Evolutionary conservation across 306 rosid species (phyloP).

Genomic region (Rubus idaeus): DNA sequence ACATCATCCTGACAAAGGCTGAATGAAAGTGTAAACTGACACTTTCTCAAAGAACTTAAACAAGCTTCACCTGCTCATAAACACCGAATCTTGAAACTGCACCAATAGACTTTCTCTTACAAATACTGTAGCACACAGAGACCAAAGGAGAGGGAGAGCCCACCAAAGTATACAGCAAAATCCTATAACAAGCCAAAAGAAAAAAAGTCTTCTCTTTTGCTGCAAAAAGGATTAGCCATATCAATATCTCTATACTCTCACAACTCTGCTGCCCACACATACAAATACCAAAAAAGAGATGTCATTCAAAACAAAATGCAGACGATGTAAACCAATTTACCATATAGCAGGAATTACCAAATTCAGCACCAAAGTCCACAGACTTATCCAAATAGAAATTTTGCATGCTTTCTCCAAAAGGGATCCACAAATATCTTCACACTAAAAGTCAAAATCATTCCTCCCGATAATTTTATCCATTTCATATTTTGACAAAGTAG

Average conservation of each 20-base stretch:
- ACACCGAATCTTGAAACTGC: neutral
- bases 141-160: too few species aligned
- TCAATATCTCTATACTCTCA: too few species aligned
- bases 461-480: neutral
- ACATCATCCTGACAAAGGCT: neutral
- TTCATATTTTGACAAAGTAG: neutral
- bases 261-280: too few species aligned
- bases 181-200: neutral
- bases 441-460: neutral
- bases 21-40: neutral
- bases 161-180: too few species aligned
- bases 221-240: too few species aligned
- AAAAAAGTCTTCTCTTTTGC: too few species aligned
- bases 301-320: neutral
- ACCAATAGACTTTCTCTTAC: neutral
- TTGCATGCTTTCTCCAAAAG: neutral
- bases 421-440: too few species aligned
- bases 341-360: neutral
- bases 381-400: neutral
- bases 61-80: neutral
- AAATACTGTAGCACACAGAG: neutral
- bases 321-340: too few species aligned
- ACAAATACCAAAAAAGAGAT: too few species aligned
- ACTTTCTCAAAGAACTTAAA: neutral
- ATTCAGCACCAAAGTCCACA: neutral